Evolutionary conservation across 768 basidiomycete species (phyloP).

Genomic region (Terana coerulea): DNA sequence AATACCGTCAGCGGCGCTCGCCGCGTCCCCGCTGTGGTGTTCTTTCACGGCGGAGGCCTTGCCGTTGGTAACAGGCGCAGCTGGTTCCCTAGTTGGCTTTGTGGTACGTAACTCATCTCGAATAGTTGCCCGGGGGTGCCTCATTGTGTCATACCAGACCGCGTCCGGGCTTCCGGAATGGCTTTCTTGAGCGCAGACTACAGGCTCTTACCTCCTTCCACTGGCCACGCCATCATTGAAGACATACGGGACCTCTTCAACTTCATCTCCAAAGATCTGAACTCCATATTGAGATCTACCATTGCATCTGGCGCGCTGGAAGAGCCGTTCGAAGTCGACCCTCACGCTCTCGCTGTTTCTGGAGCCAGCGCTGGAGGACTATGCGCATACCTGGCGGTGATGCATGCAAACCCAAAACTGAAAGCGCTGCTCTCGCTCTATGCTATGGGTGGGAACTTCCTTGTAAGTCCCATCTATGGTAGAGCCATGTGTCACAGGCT

Average conservation of each 20-base stretch:
- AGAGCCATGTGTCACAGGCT: not conserved
- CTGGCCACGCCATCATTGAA: constrained; percentile 51
- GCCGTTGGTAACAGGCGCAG: constrained; percentile 53
- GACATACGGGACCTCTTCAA: constrained; percentile 56
- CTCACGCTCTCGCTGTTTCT: constrained; percentile 43
- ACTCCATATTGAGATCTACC: not conserved
- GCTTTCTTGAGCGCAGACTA: constrained; percentile 65
- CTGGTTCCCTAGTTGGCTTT: constrained; percentile 68
- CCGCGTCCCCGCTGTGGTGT: constrained; percentile 31
- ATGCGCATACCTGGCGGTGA: constrained; percentile 60
- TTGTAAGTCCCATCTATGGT: constrained; percentile 29
- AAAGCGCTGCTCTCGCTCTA: constrained; percentile 55
- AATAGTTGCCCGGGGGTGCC: not conserved
- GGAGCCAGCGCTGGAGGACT: constrained; percentile 61
- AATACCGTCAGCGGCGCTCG: not conserved
- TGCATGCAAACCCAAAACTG: constrained; percentile 50
- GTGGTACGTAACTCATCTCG: no score
- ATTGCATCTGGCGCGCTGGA: not conserved
- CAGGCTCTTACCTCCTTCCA: constrained; percentile 47
- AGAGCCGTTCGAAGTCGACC: constrained; percentile 32
- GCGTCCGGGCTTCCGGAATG: constrained; percentile 43
- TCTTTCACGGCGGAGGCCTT: constrained; percentile 54
- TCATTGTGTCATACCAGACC: constrained; percentile 31
- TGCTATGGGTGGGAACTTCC: constrained; percentile 59
- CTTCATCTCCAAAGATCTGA: constrained; percentile 35